These are phyloP conservation scores for Skeletonema tropicum DNA, from an alignment of 108 stramenopile genomes.

Conservation along the genomic window DNA sequence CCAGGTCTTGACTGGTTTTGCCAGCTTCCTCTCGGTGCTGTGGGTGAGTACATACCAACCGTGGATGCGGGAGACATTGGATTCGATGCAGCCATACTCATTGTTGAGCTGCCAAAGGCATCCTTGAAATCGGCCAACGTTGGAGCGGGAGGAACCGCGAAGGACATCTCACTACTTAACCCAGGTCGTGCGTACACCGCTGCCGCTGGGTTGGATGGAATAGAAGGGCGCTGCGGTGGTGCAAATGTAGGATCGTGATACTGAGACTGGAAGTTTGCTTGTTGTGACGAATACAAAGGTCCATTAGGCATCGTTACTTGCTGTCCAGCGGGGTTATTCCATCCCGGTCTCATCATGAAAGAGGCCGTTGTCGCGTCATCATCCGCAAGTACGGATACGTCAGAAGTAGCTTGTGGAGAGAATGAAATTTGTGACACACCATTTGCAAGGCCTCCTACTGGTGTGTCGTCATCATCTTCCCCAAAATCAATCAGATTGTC, in stretches of 20 bases:
- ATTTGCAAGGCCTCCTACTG: neutral
- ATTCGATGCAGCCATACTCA: conserved; percentile 4
- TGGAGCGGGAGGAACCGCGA: conserved; percentile 39
- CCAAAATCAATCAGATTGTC: conserved; percentile 54
- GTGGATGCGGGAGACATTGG: conserved; percentile 15
- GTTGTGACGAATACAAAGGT: neutral
- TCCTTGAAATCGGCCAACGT: conserved; percentile 48
- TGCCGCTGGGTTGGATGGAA: conserved; percentile 8
- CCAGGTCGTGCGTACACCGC: neutral
- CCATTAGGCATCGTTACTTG: neutral
- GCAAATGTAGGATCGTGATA: neutral
- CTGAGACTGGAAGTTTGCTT: neutral
- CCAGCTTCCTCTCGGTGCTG: conserved; percentile 17
- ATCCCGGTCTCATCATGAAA: conserved; percentile 35
- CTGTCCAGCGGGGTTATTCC: conserved; percentile 1
- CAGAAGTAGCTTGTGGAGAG: conserved; percentile 13
- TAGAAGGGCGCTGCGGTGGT: conserved; percentile 8
- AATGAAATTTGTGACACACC: conserved; percentile 17
- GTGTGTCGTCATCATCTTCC: conserved; percentile 10
- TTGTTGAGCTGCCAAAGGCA: conserved; percentile 41
- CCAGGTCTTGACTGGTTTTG: conserved; percentile 14
- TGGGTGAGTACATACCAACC: conserved; percentile 21
- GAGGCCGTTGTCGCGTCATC: conserved; percentile 47
- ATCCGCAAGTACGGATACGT: conserved; percentile 46
- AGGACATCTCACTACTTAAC: conserved; percentile 24